Evolutionary conservation across 345 rosid genomes (phyloP).

Genomic region (Syzygium aromaticum): DNA sequence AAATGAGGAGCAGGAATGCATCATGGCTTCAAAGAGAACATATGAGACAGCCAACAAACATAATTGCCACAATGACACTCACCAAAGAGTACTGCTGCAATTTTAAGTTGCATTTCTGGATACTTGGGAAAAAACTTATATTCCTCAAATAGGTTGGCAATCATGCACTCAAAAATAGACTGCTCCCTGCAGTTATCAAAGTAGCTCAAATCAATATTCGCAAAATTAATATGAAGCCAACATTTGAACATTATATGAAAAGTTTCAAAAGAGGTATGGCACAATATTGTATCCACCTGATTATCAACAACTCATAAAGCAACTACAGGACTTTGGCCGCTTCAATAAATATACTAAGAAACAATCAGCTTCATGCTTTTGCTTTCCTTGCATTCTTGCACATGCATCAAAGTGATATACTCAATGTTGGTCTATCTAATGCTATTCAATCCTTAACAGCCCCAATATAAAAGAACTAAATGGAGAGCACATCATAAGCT

Average conservation of each 20-base stretch:
- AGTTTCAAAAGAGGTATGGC: background rate
- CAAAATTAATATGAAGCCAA: background rate
- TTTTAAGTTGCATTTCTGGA: constrained; percentile 92
- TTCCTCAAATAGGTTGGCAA: constrained; percentile 91
- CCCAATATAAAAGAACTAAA: background rate
- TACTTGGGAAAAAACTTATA: constrained; percentile 91
- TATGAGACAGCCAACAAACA: background rate
- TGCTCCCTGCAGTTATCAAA: constrained; percentile 59
- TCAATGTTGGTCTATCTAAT: background rate
- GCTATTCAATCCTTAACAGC: background rate
- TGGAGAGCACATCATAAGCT: background rate
- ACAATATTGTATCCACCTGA: background rate
- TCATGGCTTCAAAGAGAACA: background rate
- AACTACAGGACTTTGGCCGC: background rate
- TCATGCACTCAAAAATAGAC: constrained; percentile 86
- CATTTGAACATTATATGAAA: background rate
- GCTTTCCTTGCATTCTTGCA: background rate
- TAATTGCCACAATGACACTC: background rate
- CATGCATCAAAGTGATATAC: background rate
- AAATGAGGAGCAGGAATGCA: background rate
- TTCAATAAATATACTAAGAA: background rate
- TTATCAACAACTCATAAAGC: background rate
- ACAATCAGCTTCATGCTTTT: background rate
- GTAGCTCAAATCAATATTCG: background rate
- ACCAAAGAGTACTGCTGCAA: constrained; percentile 93